phyloP scores from a whole-genome alignment of 495 filamentous ascomycete genomes.

The Trichoderma reesei region DNA sequence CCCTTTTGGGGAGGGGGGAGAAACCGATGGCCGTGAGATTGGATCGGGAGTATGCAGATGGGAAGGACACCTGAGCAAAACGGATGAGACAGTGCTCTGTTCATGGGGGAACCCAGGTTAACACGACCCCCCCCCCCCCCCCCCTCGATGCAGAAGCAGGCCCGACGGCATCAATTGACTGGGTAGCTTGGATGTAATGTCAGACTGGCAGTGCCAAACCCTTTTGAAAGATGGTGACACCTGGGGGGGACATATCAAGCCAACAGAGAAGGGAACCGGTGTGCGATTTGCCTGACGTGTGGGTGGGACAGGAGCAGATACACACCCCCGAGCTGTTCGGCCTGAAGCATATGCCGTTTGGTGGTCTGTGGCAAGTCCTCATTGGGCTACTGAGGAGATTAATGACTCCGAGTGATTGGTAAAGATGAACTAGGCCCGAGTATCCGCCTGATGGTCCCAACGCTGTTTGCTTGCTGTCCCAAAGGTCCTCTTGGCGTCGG shows the following conservation, averaged over 20 bases:
- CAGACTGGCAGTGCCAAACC: constrained; percentile 1
- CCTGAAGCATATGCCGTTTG: constrained; percentile 3
- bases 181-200: constrained; percentile 2
- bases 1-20: no score
- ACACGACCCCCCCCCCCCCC: constrained; percentile 4
- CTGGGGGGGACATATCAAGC: background rate
- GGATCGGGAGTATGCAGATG: constrained; percentile 5
- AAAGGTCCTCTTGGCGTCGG: background rate
- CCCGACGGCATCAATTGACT: background rate
- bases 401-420: constrained; percentile 8
- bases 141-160: background rate
- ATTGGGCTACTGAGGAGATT: constrained; percentile 6
- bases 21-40: background rate
- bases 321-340: background rate
- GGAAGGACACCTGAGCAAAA: background rate
- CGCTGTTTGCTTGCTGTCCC: background rate
- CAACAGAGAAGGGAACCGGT: constrained; percentile 1
- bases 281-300: constrained; percentile 7
- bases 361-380: constrained; percentile 8
- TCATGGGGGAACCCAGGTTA: background rate
- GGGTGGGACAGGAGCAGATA: constrained; percentile 3
- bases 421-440: background rate
- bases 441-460: constrained; percentile 1
- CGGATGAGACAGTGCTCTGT: background rate
- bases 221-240: background rate